Evolutionary conservation across 2,329 filamentous ascomycete species (phyloP), one percentile per base, ranked within the genome.

Genomic region (Ceratocystis huliohia): DNA sequence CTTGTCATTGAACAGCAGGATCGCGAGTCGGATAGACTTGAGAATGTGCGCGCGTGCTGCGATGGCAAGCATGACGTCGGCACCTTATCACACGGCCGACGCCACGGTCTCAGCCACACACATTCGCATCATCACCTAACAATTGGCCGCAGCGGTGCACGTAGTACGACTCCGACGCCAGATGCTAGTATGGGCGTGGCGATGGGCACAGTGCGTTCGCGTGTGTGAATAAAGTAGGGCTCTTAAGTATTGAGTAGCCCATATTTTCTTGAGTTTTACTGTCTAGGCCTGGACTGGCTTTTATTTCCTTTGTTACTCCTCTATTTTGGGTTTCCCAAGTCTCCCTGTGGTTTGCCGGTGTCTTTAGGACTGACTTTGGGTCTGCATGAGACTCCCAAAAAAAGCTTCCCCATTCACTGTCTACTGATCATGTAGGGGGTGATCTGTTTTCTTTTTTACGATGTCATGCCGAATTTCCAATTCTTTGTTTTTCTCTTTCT

Each of bases 11-110:
- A 93, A 76, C 81, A 84, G 69, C 87, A 91, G 73, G 88, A 93
- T 72, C 80, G 85, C 65, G 88, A 92, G 70, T 80, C 87, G 30
- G 89, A 92, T 73, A 82, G 87, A 69, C 81, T 97, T 72, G 93
- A 97, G 80, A 96, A 99, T 75, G 94, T 99, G 70, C 83, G 94
- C 73, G 92, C 93, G 68, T 99, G 94, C 78, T 99, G 94, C 76
- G 94, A 97, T 82, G 94, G 92, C 93, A 89, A 88, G 78, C 88
- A 91, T 72, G 87, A 91, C 73, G 88, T 91, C 62, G 82, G 84
- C 65, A 84, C 80, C 65, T 74, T 88, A 63, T 56, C 33, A 17
- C 63, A 61, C 30, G 62, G 41, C 53, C 61, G 53, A 15, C n/a
- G 45, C 33, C 65, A 61, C 25, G 65, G 57, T 8, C 56, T 48